Evolutionary conservation across 1,139 yeast genomes (phyloP), one percentile per base, ranked within the genome.

Genomic region (Yamadazyma dushanensis): DNA sequence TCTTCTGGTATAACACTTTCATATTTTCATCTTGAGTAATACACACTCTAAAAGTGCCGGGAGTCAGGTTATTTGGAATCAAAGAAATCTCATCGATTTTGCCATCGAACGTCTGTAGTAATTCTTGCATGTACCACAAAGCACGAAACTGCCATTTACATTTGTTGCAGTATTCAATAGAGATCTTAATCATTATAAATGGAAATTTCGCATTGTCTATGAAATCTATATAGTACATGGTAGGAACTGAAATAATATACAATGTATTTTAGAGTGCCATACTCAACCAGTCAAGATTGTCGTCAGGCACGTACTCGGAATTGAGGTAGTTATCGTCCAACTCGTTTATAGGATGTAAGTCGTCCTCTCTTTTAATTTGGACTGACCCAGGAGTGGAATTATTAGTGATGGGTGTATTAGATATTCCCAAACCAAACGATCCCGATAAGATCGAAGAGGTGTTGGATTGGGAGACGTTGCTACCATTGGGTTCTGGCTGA

Each of bases 81-180:
- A 70, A 50, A 4, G 73, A 53, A 4, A 70, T 54, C 26, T 69
- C 74, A 13, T 58, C 47, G n/a, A 68, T 53, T 13, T 56, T 56
- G 6, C 61, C 66, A 27, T 63, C 64, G 44, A 70, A 70, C 0
- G 76, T 70, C 50, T 67, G 73, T 4, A 70, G 49, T 1, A 70
- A 47, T 43, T 70, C 76, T 40, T 66, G 73, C 22, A 66, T 39
- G 41, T 70, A 70, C 76, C 76, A 70, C 2, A 69, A 56, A 3
- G 75, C 76, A 8, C 76, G 51, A 41, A 67, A 64, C 36, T 69
- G 74, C 76, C 76, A 70, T 46, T 70, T 70, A 49, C 76, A 70
- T 43, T 60, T 60, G 38, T 66, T 59, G 37, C 76, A 70, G 47
- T 61, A 70, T 41, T 62, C 67, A 11, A 70, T 70, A 4, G 58